Conservation (phyloP, 495 filamentous ascomycete genomes). For the Hypoxylon fragiforme region DNA sequence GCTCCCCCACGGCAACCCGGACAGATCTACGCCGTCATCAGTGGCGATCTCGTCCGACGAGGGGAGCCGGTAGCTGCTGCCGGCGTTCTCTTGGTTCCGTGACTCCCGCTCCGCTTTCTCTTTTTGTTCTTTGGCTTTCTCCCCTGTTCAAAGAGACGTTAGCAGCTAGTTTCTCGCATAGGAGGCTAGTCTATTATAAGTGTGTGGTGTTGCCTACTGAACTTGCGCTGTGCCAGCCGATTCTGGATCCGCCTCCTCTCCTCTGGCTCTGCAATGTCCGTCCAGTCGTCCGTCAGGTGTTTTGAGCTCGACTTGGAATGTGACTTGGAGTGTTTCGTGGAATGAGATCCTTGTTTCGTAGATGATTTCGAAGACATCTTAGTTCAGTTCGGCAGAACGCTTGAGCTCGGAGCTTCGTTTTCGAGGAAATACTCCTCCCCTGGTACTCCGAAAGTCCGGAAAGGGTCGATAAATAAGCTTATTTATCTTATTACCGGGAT, state of each 20-base stretch:
- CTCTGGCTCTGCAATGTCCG: constrained; percentile 61
- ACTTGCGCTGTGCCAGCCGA: constrained; percentile 63
- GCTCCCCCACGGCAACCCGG: constrained; percentile 67
- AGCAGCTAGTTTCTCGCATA: constrained; percentile 7
- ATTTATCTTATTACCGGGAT: neutral
- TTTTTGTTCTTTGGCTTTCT: constrained; percentile 60
- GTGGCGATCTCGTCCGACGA: constrained; percentile 53
- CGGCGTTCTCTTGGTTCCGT: constrained; percentile 59
- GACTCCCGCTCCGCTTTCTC: constrained; percentile 60
- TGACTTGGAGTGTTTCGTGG: constrained; percentile 41
- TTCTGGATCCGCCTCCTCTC: constrained; percentile 64
- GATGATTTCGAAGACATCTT: constrained; percentile 43
- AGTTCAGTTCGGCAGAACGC: too few relatives aligned
- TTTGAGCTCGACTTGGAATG: constrained; percentile 40
- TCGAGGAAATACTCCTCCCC: too few relatives aligned
- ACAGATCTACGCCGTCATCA: constrained; percentile 48
- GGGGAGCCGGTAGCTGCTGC: constrained; percentile 57
- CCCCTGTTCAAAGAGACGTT: constrained; percentile 48
- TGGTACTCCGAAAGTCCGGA: too few relatives aligned
- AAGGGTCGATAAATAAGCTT: neutral
- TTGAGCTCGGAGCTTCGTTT: too few relatives aligned
- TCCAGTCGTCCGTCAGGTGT: constrained; percentile 58
- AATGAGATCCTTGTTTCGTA: constrained; percentile 33
- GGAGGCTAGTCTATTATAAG: constrained; percentile 1
- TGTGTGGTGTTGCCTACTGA: constrained; percentile 48